Base-by-base conservation (phyloP, 192 early-diverging fungal genomes). In the Backusella parvicylindrica region DNA sequence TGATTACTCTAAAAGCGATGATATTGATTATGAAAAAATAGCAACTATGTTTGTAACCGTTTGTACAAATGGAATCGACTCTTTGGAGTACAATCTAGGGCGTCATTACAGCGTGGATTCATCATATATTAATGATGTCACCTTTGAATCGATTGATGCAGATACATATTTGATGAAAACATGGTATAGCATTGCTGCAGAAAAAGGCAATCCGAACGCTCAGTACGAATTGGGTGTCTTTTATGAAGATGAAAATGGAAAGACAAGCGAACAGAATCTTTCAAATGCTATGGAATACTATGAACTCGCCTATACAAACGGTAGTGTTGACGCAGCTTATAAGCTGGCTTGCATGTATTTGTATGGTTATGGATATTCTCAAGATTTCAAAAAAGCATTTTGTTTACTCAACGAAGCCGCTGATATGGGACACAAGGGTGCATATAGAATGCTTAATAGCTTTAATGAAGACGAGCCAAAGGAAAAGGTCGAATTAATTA, bases 221-320 rank as follows among this genome's bases (percentile, higher is more conserved):
- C 75, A 78, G 53, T 71, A 72, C 38, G 71, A 60, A 28, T 9
- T 82, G 21, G 84, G 82, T 28, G n/a, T 53, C 2, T 21, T 2
- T 21, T 6, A 49, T 6, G 70, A 75, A 56, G 79, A 78, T 23
- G 33, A 28, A 15, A 70, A 78, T 23, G 80, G 82, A 18, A 63
- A 16, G 16, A 13, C 40, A 1, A 4, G 47, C 0, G 50, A 30
- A 1, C 64, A 72, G 6, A 68, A 85, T 41, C 26, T 75, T 13
- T 33, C 21, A 18, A 77, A 71, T 13, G 83, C 80, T 9, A 16
- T 66, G 21, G 73, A 70, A 33, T 73, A 43, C 7, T 84, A 70
- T 64, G 18, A 63, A 6, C 64, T 68, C 2, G 77, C 72, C 4
- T 63, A 66, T 15, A 43, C 43, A 21, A 65, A 49, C 18, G 70